Conservation (phyloP, 768 basidiomycete genomes). For the Cantharellus anzutake region DNA sequence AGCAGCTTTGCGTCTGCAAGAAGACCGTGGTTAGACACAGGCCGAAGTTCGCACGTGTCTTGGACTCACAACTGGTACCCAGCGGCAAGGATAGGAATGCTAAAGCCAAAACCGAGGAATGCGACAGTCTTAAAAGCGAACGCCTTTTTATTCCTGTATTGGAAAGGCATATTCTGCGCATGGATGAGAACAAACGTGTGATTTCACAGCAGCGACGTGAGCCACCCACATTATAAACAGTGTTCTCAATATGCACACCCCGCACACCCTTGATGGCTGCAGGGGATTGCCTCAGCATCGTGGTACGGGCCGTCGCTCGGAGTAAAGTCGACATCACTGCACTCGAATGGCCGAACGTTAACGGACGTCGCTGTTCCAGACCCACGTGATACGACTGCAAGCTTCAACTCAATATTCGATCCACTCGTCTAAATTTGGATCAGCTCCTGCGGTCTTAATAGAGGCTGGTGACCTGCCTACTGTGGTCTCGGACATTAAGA, state of each 20-base stretch:
- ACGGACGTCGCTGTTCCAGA: too few species aligned
- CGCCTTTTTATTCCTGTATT: conserved; percentile 9
- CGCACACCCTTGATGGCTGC: neutral
- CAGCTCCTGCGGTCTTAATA: too few species aligned
- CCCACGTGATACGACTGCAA: too few species aligned
- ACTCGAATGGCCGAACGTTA: neutral
- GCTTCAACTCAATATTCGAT: too few species aligned
- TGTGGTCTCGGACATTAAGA: too few species aligned
- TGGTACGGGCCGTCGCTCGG: neutral
- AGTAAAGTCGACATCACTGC: neutral
- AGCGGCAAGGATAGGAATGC: conserved; percentile 10
- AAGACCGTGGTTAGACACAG: neutral
- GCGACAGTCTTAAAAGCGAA: conserved; percentile 9
- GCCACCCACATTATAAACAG: conserved; percentile 9
- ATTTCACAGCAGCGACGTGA: neutral
- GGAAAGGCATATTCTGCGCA: conserved; percentile 8
- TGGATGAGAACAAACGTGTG: neutral
- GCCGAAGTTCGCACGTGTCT: neutral
- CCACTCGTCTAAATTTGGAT: too few species aligned
- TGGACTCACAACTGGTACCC: conserved; percentile 8
- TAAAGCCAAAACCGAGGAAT: conserved; percentile 6
- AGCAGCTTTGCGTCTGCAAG: neutral
- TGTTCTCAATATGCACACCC: conserved; percentile 8
- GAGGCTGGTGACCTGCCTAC: too few species aligned
- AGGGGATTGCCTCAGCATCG: neutral